These are phyloP conservation scores for Lactifluus pinguis DNA, from an alignment of 768 basidiomycete genomes.

Conservation along the genomic window DNA sequence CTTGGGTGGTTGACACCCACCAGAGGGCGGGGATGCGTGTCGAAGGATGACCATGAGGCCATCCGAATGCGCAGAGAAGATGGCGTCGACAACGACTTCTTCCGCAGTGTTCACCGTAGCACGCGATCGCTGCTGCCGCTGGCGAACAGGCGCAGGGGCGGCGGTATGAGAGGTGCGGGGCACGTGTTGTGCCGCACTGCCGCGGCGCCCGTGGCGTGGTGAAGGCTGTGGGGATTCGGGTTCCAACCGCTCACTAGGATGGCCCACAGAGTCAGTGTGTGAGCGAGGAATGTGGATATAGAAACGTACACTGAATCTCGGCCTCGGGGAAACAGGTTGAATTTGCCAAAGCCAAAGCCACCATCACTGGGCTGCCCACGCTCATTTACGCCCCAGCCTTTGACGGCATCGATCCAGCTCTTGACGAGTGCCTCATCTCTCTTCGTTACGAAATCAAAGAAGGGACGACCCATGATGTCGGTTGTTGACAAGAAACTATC, in stretches of 20 bases:
- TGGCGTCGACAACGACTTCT: constrained; percentile 61
- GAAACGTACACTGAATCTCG: constrained; percentile 50
- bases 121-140: neutral
- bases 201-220: constrained; percentile 7
- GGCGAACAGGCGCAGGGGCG: neutral
- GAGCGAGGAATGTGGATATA: neutral
- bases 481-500: constrained; percentile 54
- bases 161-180: neutral
- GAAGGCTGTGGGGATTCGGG: constrained; percentile 4
- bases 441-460: constrained; percentile 66
- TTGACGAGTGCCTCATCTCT: constrained; percentile 59
- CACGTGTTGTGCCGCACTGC: neutral
- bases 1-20: neutral
- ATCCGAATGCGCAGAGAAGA: constrained; percentile 81
- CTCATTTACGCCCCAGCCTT: constrained; percentile 80
- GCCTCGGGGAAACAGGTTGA: constrained; percentile 45
- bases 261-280: neutral
- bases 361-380: constrained; percentile 76
- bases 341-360: constrained; percentile 76
- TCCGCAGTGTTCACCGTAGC: constrained; percentile 10
- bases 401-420: constrained; percentile 68
- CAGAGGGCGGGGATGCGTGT: constrained; percentile 28
- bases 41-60: constrained; percentile 75
- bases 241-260: constrained; percentile 12
- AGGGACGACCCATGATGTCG: constrained; percentile 51